Base-by-base conservation (phyloP, 306 rosid genomes). In the Quercus dentata region DNA sequence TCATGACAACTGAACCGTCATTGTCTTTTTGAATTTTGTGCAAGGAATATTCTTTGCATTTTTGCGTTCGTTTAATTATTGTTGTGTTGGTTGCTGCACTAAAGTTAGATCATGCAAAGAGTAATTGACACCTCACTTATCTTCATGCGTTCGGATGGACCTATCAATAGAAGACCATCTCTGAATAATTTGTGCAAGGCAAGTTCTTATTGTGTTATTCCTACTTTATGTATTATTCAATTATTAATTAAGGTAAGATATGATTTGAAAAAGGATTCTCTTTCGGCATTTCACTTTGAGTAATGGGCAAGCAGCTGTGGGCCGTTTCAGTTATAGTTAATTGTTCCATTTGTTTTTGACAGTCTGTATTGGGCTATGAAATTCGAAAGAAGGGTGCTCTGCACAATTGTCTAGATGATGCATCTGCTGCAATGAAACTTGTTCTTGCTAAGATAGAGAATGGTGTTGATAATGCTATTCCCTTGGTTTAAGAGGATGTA, bases 361-460 rank as follows among this genome's bases (percentile, higher is more conserved):
- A 92, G 99, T 79, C 87, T 68, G 89, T 92, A 56, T 79, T 92
- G 83, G 93, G 93, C 38, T 77, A 74, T 74, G 91, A 86, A 78
- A 82, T 95, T 78, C 90, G 96, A 73, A 51, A 85, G 84, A 38
- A 64, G 70, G 92, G 90, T 82, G 89, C 93, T 76, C 81, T 94
- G 1, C 99, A 95, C 86, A 89, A 91, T 80, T 93, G 99, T 90
- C 79, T 84, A 69, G 93, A 95, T 73, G 97, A 92, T 89, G 97
- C 97, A 63, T 31, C 76, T 75, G 97, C 99, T 74, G 94, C 99
- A 61, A 93, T 95, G 99, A 87, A 95, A 75, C 99, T 95, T 83
- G 95, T 74, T 73, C 92, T 91, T 83, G 97, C 96, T 25, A 91
- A 77, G 88, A 73, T 95, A 75, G 86, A 86, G 57, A 80, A 81